Base-by-base conservation (phyloP, 768 basidiomycete species). In the Naganishia kalamii region DNA sequence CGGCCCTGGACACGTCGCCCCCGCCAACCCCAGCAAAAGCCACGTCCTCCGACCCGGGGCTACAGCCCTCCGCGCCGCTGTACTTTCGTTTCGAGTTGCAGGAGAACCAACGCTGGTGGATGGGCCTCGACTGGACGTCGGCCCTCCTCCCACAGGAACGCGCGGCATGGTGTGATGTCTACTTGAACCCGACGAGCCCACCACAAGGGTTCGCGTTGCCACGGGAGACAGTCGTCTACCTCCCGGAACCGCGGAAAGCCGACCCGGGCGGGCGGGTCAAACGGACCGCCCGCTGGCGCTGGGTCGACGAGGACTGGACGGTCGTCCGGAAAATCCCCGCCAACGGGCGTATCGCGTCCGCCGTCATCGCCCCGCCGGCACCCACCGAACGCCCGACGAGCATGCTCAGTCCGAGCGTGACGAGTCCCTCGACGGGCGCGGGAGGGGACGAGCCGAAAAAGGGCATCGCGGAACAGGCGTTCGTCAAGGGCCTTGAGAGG, bases 51-150 rank as follows among this genome's bases (percentile, higher is more conserved):
- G 23, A 49, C 35, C 37, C 59, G 1, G 21, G 23, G 10, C 30
- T 57, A 23, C n/a, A 44, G 15, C 51, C 66, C 2, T 68, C 60
- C 21, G 66, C 73, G 13, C 76, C 77, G 11, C 69, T 78, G 0
- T 75, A 75, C 57, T 92, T 93, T 80, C 82, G 89, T 50, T 93
- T 93, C 73, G 90, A 87, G n/a, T 79, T 93, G 12, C 87, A 90
- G 74, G 92, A 96, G 77, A 94, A 94, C 78, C 92, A 96, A 79
- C 84, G 92, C 6, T 94, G 92, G 92, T 97, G 92, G 92, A 85
- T 97, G 85, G 92, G 89, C 13, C 84, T 97, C 47, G 92, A 96
- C 78, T 97, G 90, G 90, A 94, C 92, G 1, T 88, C 89, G 3
- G 91, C 92, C 0, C 83, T 97, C 8, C 84, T 96, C 17, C 92